These are phyloP conservation scores for Hypseocharis bilobata DNA, from an alignment of 441 rosid genomes.

Conservation along the genomic window DNA sequence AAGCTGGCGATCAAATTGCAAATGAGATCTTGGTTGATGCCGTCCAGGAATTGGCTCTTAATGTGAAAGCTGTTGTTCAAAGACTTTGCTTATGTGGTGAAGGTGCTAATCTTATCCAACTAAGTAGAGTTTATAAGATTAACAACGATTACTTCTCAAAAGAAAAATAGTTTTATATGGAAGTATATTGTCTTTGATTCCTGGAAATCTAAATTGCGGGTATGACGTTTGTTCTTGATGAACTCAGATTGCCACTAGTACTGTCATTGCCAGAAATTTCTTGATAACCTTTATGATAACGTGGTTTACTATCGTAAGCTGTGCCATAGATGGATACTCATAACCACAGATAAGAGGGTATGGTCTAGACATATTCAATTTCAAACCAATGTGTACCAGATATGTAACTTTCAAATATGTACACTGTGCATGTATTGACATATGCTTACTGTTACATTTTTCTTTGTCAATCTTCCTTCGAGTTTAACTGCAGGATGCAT, in stretches of 20 bases:
- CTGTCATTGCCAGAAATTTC: background rate
- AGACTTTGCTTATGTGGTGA: constrained; percentile 53
- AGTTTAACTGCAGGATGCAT: constrained; percentile 1
- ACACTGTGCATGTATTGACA: background rate
- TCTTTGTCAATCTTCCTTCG: background rate
- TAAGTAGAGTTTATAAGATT: background rate
- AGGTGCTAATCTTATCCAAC: constrained; percentile 30
- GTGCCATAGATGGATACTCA: background rate
- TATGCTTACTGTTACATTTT: background rate
- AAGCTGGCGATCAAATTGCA: constrained; percentile 59
- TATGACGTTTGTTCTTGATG: background rate
- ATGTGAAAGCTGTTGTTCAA: constrained; percentile 67
- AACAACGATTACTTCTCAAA: background rate
- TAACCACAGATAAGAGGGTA: background rate
- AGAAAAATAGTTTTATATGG: background rate
- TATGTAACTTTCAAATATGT: background rate
- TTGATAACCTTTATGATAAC: background rate
- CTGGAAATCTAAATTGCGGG: background rate
- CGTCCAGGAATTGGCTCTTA: constrained; percentile 56
- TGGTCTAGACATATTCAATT: background rate
- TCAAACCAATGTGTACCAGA: background rate
- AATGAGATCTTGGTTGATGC: constrained; percentile 47
- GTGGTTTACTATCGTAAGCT: background rate
- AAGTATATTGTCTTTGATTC: background rate
- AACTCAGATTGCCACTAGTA: background rate